A percentile compares a stretch with the other conserved stretches of the same genome.
phyloP scores from a whole-genome alignment of 257 asterid species.

The Capsicum baccatum region DNA sequence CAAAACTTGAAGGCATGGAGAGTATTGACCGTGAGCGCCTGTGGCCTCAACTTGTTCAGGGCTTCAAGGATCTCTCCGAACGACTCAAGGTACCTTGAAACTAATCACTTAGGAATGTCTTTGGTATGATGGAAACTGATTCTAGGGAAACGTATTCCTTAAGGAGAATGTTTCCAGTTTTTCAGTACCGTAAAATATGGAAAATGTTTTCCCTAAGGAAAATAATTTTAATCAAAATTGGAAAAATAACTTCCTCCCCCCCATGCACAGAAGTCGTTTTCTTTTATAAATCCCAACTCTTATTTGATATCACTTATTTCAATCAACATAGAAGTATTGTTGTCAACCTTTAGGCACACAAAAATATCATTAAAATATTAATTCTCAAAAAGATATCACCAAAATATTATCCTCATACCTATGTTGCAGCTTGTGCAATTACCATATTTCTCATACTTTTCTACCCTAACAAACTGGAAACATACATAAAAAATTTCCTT shows the following conservation, averaged over 20 bases:
- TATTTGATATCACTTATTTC: neutral
- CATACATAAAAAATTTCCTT: neutral
- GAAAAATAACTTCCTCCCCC: neutral
- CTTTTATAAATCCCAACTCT: slow-evolving; percentile 1
- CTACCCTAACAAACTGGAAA: neutral
- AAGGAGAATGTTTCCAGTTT: neutral
- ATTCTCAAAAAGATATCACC: neutral
- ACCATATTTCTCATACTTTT: slow-evolving; percentile 20
- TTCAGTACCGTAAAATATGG: neutral
- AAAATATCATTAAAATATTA: neutral
- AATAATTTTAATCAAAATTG: neutral
- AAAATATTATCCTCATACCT: neutral
- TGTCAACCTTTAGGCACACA: neutral
- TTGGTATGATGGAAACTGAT: neutral
- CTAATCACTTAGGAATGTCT: neutral
- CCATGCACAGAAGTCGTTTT: neutral
- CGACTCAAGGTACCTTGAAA: slow-evolving; percentile 79
- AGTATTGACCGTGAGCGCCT: slow-evolving; percentile 86
- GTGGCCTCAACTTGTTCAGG: slow-evolving; percentile 96
- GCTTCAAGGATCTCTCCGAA: slow-evolving; percentile 92
- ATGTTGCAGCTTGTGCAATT: neutral
- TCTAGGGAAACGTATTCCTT: neutral
- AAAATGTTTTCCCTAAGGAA: neutral
- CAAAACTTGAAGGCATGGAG: slow-evolving; percentile 98
- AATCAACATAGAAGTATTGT: neutral